A percentile compares a stretch with the other conserved stretches of the same genome.
These are phyloP conservation scores for Acanthamoeba castellanii DNA, from an alignment of 208 protist species.

Conservation along the genomic window DNA sequence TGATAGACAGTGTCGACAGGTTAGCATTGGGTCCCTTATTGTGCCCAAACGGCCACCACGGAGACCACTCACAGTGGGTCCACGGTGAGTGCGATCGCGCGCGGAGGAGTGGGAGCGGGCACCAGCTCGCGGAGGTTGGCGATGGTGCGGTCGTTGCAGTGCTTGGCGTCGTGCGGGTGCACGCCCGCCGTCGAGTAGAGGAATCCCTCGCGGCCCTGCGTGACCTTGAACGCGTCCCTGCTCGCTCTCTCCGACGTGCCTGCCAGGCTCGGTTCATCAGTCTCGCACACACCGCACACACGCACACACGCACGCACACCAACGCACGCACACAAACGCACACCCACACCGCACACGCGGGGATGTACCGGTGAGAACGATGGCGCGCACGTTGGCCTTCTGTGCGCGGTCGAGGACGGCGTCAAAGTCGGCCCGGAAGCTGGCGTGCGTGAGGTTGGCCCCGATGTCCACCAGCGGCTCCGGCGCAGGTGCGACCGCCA, in stretches of 20 bases:
- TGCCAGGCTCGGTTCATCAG: background rate
- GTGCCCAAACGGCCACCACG: too few relatives aligned
- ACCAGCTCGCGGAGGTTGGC: constrained; percentile 12
- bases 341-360: background rate
- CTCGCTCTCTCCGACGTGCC: constrained; percentile 5
- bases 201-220: background rate
- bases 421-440: constrained; percentile 15
- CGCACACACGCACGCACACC: too few relatives aligned
- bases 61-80: too few relatives aligned
- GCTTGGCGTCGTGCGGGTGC: constrained; percentile 77
- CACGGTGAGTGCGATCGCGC: too few relatives aligned
- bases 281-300: too few relatives aligned
- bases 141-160: constrained; percentile 32
- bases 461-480: constrained; percentile 46
- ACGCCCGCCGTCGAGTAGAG: constrained; percentile 74
- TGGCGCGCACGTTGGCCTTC: constrained; percentile 20
- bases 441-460: constrained; percentile 28
- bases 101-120: background rate
- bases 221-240: background rate
- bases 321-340: background rate
- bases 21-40: too few relatives aligned
- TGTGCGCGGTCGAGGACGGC: background rate
- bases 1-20: too few relatives aligned
- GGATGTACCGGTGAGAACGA: constrained; percentile 28
- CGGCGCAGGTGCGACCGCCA: background rate